Evolutionary conservation across 768 basidiomycete species (phyloP).

Genomic region (Lanmaoa pseudosensibilis): DNA sequence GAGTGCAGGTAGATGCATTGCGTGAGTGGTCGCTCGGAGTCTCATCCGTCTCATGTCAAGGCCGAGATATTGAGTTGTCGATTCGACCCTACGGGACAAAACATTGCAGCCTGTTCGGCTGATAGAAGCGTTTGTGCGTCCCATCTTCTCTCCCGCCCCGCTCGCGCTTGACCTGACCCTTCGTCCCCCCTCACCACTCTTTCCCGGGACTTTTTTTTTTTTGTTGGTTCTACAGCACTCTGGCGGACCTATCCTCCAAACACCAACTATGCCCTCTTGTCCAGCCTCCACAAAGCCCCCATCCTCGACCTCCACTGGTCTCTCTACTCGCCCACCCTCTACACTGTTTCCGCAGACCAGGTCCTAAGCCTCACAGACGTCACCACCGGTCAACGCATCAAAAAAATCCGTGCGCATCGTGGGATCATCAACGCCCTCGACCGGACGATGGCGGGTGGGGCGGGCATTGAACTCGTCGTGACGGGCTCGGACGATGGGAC

Average conservation of each 20-base stretch:
- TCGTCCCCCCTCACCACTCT: not conserved
- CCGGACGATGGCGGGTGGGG: conserved; percentile 79
- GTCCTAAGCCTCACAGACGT: conserved; percentile 75
- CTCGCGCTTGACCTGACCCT: not conserved
- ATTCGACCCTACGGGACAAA: conserved; percentile 93
- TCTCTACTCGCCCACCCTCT: conserved; percentile 66
- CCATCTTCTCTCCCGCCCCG: not conserved
- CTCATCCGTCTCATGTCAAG: conserved; percentile 33
- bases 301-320: conserved; percentile 94
- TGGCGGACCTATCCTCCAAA: conserved; percentile 94
- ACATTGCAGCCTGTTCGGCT: conserved; percentile 88
- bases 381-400: conserved; percentile 77
- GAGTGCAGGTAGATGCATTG: conserved; percentile 31
- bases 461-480: conserved; percentile 81
- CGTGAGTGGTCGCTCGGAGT: not conserved
- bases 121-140: conserved; percentile 88
- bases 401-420: conserved; percentile 83
- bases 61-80: conserved; percentile 89
- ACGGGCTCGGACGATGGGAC: conserved; percentile 93
- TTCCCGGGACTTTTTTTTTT: not conserved
- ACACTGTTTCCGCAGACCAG: conserved; percentile 90
- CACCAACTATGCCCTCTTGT: conserved; percentile 86
- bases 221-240: conserved; percentile 49
- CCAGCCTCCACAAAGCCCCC: conserved; percentile 83
- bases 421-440: conserved; percentile 91